phyloP scores from a whole-genome alignment of 1,139 yeast genomes.

The Nakaseomyces sp. region DNA sequence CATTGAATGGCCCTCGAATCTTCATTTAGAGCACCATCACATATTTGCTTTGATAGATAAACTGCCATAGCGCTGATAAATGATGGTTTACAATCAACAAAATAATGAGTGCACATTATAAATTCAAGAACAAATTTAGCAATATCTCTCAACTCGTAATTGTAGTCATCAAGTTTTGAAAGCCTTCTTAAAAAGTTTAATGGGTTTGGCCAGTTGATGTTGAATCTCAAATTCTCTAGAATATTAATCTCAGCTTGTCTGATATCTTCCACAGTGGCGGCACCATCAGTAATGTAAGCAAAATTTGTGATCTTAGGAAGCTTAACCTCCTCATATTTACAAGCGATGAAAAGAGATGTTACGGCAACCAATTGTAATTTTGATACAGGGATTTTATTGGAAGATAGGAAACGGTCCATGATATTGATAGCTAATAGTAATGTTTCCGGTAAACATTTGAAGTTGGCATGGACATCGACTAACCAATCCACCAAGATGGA shows the following conservation, averaged over 20 bases:
- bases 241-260: conserved; percentile 79
- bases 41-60: conserved; percentile 7
- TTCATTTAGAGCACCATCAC: conserved; percentile 37
- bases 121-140: conserved; percentile 84
- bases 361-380: conserved; percentile 84
- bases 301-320: conserved; percentile 86
- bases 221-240: conserved; percentile 64
- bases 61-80: conserved; percentile 73
- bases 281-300: conserved; percentile 79
- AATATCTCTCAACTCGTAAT: conserved; percentile 76
- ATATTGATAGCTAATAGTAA: conserved; percentile 76
- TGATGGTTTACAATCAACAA: conserved; percentile 72
- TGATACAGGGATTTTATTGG: conserved; percentile 65
- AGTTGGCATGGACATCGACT: conserved; percentile 81
- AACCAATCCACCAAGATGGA: conserved; percentile 89
- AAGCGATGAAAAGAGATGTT: conserved; percentile 81
- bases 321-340: conserved; percentile 91
- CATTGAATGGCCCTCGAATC: conserved; percentile 37
- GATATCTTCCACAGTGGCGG: conserved; percentile 77
- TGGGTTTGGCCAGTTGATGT: conserved; percentile 85
- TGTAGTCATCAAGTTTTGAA: conserved; percentile 90
- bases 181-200: conserved; percentile 87
- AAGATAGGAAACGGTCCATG: conserved; percentile 82
- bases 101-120: conserved; percentile 67
- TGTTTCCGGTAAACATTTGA: conserved; percentile 81